These are phyloP conservation scores for Geotrichum bryndzae DNA, from an alignment of 1,139 yeast genomes.

Conservation along the genomic window DNA sequence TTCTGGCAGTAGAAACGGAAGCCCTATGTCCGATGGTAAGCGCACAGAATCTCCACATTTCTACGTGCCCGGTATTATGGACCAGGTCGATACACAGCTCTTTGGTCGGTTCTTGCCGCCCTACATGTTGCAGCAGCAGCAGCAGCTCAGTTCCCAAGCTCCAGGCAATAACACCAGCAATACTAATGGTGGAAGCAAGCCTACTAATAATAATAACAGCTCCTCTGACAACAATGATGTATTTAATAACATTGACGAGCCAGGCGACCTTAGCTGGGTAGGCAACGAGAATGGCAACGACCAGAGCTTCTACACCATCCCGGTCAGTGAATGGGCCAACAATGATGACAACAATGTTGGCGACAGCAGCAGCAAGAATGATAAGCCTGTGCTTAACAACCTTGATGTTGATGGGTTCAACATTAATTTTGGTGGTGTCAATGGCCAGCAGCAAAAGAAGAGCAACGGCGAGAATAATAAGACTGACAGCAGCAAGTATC, in stretches of 20 bases:
- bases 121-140: constrained; percentile 48
- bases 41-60: constrained; percentile 17
- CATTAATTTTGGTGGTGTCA: neutral
- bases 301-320: neutral
- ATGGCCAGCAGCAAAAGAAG: neutral
- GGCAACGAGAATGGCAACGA: neutral
- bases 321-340: neutral
- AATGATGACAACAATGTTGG: neutral
- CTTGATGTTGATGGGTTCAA: neutral
- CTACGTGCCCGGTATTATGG: constrained; percentile 77
- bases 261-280: neutral
- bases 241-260: neutral
- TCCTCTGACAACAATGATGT: neutral
- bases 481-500: neutral
- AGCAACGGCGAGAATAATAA: neutral
- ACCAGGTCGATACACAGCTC: constrained; percentile 72
- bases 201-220: neutral
- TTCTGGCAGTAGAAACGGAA: neutral
- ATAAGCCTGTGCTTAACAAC: neutral
- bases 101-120: constrained; percentile 83
- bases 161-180: neutral
- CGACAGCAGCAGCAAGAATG: neutral
- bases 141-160: neutral
- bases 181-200: neutral
- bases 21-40: neutral